Evolutionary conservation across 225 moss, liverwort and hornwort genomes (phyloP).

Genomic region (Polytrichum commune): DNA sequence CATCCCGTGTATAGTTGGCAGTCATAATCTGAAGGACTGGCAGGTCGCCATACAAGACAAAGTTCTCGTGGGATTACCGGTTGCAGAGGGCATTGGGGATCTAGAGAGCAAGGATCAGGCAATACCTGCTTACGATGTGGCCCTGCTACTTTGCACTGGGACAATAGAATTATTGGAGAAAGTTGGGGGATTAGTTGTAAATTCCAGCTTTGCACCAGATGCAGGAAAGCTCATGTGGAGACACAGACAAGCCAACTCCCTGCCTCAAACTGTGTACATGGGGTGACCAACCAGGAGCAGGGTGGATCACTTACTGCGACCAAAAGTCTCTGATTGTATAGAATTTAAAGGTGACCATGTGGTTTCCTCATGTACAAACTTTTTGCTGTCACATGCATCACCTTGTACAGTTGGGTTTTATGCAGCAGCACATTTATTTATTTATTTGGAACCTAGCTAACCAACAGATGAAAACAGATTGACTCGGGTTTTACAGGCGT

Average conservation of each 20-base stretch:
- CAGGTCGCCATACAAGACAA: slow-evolving; percentile 9
- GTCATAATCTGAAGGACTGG: slow-evolving; percentile 16
- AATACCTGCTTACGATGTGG: slow-evolving; percentile 2
- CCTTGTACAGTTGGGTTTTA: no score
- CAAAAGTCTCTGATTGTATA: no score
- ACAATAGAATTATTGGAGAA: slow-evolving; percentile 10
- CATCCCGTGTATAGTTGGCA: slow-evolving; percentile 4
- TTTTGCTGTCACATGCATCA: no score
- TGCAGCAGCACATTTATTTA: no score
- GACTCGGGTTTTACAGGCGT: no score
- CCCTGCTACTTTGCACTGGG: slow-evolving; percentile 11
- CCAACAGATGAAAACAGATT: no score
- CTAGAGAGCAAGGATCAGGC: not conserved
- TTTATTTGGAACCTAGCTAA: no score
- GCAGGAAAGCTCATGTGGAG: slow-evolving; percentile 15
- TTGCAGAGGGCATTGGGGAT: slow-evolving; percentile 7
- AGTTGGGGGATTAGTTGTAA: slow-evolving; percentile 8
- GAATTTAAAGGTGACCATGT: no score
- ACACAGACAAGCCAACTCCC: slow-evolving; percentile 13
- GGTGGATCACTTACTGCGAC: no score
- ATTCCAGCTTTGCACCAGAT: not conserved
- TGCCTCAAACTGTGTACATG: no score
- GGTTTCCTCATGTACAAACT: no score
- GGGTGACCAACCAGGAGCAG: no score
- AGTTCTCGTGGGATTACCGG: slow-evolving; percentile 12